A percentile compares a stretch with the other conserved stretches of the same genome.
phyloP scores from a whole-genome alignment of 345 rosid genomes.

The Acer yangbiense region DNA sequence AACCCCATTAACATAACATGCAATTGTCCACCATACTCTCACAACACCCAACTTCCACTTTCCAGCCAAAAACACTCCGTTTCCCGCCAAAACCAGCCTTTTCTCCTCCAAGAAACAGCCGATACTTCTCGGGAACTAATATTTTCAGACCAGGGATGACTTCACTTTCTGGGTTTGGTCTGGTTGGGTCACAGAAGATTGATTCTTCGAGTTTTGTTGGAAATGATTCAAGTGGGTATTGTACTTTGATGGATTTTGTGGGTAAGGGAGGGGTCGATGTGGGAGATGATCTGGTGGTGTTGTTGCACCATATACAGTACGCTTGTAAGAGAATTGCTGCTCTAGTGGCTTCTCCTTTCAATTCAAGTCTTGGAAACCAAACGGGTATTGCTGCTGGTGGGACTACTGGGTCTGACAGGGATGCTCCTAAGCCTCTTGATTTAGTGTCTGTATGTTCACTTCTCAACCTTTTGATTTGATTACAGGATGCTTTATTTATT shows the following conservation, averaged over 20 bases:
- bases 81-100: constrained; percentile 32
- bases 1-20: constrained; percentile 26
- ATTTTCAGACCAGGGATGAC: constrained; percentile 43
- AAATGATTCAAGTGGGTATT: constrained; percentile 27
- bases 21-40: constrained; percentile 28
- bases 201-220: constrained; percentile 20
- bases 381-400: constrained; percentile 27
- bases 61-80: constrained; percentile 26
- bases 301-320: constrained; percentile 78
- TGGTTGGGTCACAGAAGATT: constrained; percentile 41
- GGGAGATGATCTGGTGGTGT: constrained; percentile 70
- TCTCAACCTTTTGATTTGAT: neutral
- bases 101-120: constrained; percentile 33
- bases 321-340: constrained; percentile 92
- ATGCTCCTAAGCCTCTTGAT: constrained; percentile 88
- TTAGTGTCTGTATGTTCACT: constrained; percentile 58
- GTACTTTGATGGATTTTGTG: constrained; percentile 51
- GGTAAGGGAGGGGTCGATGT: constrained; percentile 58
- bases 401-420: constrained; percentile 56
- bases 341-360: constrained; percentile 87
- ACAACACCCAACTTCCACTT: constrained; percentile 27
- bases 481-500: neutral
- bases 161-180: constrained; percentile 44
- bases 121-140: neutral
- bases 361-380: constrained; percentile 61